These are phyloP conservation scores for Amylocarpus encephaloides DNA, from an alignment of 2,329 filamentous ascomycete genomes.

Conservation along the genomic window DNA sequence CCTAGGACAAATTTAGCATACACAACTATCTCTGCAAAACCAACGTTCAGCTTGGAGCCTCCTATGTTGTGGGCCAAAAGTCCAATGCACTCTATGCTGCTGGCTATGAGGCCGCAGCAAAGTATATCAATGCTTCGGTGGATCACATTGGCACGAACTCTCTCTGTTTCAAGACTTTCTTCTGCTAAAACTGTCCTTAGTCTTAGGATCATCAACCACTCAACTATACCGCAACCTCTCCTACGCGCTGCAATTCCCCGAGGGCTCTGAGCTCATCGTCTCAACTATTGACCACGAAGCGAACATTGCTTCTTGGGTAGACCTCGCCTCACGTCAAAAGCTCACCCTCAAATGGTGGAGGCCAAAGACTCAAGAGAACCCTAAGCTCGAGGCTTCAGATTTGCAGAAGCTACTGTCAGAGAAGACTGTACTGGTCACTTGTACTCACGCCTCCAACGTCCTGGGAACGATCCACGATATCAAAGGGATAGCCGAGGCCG, in stretches of 20 bases:
- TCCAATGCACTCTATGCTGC: constrained; percentile 54
- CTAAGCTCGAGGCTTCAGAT: constrained; percentile 51
- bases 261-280: constrained; percentile 61
- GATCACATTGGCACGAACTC: constrained; percentile 54
- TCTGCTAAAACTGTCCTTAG: constrained; percentile 33
- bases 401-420: constrained; percentile 53
- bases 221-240: constrained; percentile 70
- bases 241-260: constrained; percentile 43
- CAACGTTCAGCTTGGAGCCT: constrained; percentile 72
- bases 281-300: constrained; percentile 72
- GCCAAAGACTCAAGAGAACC: constrained; percentile 43
- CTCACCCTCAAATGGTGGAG: constrained; percentile 67
- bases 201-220: constrained; percentile 68
- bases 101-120: constrained; percentile 59
- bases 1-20: constrained; percentile 41
- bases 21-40: constrained; percentile 57
- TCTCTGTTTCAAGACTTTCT: neutral
- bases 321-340: constrained; percentile 54
- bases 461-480: constrained; percentile 65
- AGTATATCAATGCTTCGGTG: constrained; percentile 60
- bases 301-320: constrained; percentile 68
- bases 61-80: constrained; percentile 53
- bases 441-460: constrained; percentile 69
- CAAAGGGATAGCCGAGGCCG: constrained; percentile 45
- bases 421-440: constrained; percentile 64